Evolutionary conservation across 2,329 filamentous ascomycete species (phyloP), one percentile per base, ranked within the genome.

Genomic region (Akanthomyces muscarius): DNA sequence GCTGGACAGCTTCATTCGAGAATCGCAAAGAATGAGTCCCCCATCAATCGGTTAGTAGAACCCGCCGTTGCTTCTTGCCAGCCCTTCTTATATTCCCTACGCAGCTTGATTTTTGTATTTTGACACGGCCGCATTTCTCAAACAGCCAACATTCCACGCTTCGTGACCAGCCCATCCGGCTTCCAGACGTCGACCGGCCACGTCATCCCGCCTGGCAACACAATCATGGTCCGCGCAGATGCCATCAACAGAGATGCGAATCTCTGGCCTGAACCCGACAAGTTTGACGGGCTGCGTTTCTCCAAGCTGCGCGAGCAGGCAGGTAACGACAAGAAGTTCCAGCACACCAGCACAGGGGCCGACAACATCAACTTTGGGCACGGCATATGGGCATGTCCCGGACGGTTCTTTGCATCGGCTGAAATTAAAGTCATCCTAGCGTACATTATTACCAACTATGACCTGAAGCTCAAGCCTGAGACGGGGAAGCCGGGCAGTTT

Each of bases 371-470:
- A 75, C 84, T 71, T 78, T 82, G 14, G 79, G 78, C 13, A 83
- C 84, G 28, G 72, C 78, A 0, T 85, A 85, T 67, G 81, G 83
- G 80, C 77, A 4, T 80, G 81, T 58, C 77, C 79, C 0, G 81
- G 81, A 0, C 74, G 81, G 2, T 83, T 83, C 71, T 82, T 83
- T 65, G 80, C 81, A 0, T 75, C 78, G 0, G 76, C 79, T 57
- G 80, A 82, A 69, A 70, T 81, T 28, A 83, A 84, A 69, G 79
- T 83, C 69, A 69, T 81, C 11, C 62, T 83, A 8, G 73, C 67
- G 64, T 0, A 74, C 63, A 1, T 62, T 64, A 25, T 71, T 66
- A 1, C 63, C 70, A 47, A 72, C 64, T 47, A 59, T 23, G 55
- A 50, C 44, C 21, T 59, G 10, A 63, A 56, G 18, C 33, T 36